Base-by-base conservation (phyloP, 148 eudicot genomes). In the Pouteria glomerata region DNA sequence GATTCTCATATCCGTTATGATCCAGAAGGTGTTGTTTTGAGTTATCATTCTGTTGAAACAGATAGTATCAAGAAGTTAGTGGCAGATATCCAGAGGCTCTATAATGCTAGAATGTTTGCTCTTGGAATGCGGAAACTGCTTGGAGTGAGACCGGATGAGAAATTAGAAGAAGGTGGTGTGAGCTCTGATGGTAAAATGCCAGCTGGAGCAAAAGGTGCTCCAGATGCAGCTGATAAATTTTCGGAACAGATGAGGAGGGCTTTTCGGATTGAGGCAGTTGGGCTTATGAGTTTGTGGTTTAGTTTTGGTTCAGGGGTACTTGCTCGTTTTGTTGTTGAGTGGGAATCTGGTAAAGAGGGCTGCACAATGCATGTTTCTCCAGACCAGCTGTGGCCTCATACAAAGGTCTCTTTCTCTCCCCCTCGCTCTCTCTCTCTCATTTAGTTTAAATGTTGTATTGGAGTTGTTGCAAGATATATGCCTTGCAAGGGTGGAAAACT, bases 321-420 rank as follows among this genome's bases (percentile, higher is more conserved):
- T 48, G 91, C 97, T 65, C 94, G 99, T 68, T 96, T 96, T 87
- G 97, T 96, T 42, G 95, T 96, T 44, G 97, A 96, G 79, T 96
- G 99, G 99, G 97, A 92, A 73, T 83, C 96, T 64, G 90, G 94
- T 70, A 90, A 80, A 86, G 96, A 90, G 73, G 99, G 99, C 47
- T 96, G 99, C 82, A 92, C 96, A 3, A 92, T 96, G 99, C 99
- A 92, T 86, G 97, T 96, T 73, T 88, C 97, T 52, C 99, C 99
- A 30, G 97, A 96, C 74, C 96, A 90, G 73, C 96, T 92, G 51
- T 96, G 97, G 99, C 99, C 97, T 45, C 97, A 92, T 80, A 96
- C 99, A 21, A 96, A 96, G 99, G 92, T 77, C 64, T 73, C 75
- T 74, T 37, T 81, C 44, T 27, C 33, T 48, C 19, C 45, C 30